Percentiles rank a stretch among this genome's conserved stretches.
Evolutionary conservation across 768 basidiomycete species (phyloP).

Genomic region (Cystoderma amianthinum): DNA sequence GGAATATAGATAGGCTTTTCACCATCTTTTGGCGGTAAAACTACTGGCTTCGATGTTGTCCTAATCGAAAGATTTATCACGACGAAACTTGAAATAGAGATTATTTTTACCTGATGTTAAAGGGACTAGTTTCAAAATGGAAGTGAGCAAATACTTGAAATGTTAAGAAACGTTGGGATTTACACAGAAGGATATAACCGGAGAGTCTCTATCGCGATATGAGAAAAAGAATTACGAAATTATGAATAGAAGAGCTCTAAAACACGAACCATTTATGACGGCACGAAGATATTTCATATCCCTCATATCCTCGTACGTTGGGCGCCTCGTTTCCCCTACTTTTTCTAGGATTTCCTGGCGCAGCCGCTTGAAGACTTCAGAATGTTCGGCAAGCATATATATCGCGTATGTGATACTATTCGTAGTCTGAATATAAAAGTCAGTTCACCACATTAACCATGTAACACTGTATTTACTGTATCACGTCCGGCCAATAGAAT

Average conservation of each 20-base stretch:
- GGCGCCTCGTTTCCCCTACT: slow-evolving; percentile 27
- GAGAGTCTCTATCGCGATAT: slow-evolving; percentile 33
- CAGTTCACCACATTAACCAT: neutral
- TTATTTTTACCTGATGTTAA: slow-evolving; percentile 16
- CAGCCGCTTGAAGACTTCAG: slow-evolving; percentile 28
- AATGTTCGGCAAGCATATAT: slow-evolving; percentile 38
- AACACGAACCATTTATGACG: slow-evolving; percentile 22
- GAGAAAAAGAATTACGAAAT: neutral
- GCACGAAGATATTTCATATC: slow-evolving; percentile 35
- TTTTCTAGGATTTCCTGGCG: slow-evolving; percentile 32
- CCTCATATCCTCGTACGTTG: slow-evolving; percentile 37
- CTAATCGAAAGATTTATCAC: slow-evolving; percentile 3
- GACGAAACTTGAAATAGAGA: neutral
- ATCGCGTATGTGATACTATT: slow-evolving; percentile 30
- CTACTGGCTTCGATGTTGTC: slow-evolving; percentile 17
- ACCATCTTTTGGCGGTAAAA: slow-evolving; percentile 17
- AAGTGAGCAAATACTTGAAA: neutral
- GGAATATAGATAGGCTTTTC: slow-evolving; percentile 31
- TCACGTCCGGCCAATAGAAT: slow-evolving; percentile 53
- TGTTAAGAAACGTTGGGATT: slow-evolving; percentile 4
- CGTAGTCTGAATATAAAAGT: slow-evolving; percentile 19
- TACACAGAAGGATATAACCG: slow-evolving; percentile 32
- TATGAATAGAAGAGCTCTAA: neutral
- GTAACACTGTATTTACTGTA: slow-evolving; percentile 27
- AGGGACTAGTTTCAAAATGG: slow-evolving; percentile 10